Evolutionary conservation across 2,329 filamentous ascomycete species (phyloP), one percentile per base, ranked within the genome.

Genomic region (Didymellaceae sp.): DNA sequence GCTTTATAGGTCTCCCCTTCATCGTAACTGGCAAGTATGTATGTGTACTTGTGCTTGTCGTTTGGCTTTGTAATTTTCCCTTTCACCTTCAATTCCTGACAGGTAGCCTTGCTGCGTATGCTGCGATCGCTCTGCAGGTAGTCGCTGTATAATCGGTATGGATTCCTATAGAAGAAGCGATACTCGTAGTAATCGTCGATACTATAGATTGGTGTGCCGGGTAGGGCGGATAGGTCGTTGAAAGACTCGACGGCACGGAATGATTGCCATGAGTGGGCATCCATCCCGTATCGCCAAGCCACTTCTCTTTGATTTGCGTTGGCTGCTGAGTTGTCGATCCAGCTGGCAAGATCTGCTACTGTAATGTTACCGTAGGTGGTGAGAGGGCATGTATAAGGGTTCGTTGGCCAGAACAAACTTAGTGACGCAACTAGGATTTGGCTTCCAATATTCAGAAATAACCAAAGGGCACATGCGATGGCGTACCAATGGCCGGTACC

Each of bases 351-450:
- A 32, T 69, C 51, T 0, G 69, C 64, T 1, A 70, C 58, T 0
- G 46, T 32, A 0, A 72, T 65, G 30, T 47, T 58, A 0, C 68
- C 69, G 6, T 59, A 52, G 0, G 49, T 54, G 11, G 69, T 44
- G 1, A 71, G 60, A 1, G 59, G 61, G 2, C 58, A 42, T 2
- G 54, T 38, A 0, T 63, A 71, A 2, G 63, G 62, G 25, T 67
- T 59, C 21, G 65, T 62, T 0, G 69, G 68, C 67, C 67, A 72
- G 49, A 71, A 71, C 13, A 72, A 43, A 40, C 62, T 67, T 0
- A 71, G 52, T 2, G 65, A 49, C 2, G 69, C 69, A 1, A 72
- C 66, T 7, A 71, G 52, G 1, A 72, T 45, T 31, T 72, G 69
- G 3, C 66, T 65, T 1, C 67, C 62, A 7, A 72, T 61, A 34